Percentiles rank a stretch among this genome's conserved stretches.
These are phyloP conservation scores for Naganishia sp. DNA, from an alignment of 1,284 basidiomycete species.

Conservation along the genomic window DNA sequence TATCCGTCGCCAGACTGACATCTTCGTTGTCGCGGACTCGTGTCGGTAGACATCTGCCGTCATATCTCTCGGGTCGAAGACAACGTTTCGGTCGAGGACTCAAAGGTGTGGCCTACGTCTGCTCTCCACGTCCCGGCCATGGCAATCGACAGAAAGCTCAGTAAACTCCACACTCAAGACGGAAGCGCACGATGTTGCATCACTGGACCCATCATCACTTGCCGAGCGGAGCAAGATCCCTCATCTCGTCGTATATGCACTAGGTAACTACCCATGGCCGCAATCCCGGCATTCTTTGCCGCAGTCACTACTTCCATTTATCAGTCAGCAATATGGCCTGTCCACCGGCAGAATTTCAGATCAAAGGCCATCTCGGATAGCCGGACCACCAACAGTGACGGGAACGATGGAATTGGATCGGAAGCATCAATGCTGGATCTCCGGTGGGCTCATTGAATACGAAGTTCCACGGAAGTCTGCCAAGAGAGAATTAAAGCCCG, in stretches of 20 bases:
- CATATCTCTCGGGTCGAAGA: no score
- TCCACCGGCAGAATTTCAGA: background rate
- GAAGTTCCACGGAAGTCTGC: no score
- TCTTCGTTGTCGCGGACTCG: no score
- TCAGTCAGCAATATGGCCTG: slow-evolving; percentile 8
- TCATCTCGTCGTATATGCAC: slow-evolving; percentile 29
- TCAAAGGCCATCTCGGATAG: background rate
- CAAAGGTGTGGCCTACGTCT: no score
- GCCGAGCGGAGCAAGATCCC: slow-evolving; percentile 4
- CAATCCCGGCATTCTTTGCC: slow-evolving; percentile 31
- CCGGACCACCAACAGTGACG: no score
- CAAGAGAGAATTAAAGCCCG: no score
- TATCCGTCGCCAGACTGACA: no score
- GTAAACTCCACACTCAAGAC: background rate
- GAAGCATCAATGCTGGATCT: slow-evolving; percentile 32
- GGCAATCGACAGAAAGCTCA: background rate
- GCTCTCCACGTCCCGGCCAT: no score
- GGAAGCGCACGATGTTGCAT: background rate
- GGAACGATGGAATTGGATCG: background rate
- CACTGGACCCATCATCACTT: background rate
- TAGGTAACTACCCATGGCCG: slow-evolving; percentile 34
- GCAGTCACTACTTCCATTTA: slow-evolving; percentile 29
- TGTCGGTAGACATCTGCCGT: no score
- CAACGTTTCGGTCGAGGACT: no score
- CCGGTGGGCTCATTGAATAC: slow-evolving; percentile 16